Evolutionary conservation across 164 flowering plant species (phyloP).

Genomic region (Vitis amurensis): DNA sequence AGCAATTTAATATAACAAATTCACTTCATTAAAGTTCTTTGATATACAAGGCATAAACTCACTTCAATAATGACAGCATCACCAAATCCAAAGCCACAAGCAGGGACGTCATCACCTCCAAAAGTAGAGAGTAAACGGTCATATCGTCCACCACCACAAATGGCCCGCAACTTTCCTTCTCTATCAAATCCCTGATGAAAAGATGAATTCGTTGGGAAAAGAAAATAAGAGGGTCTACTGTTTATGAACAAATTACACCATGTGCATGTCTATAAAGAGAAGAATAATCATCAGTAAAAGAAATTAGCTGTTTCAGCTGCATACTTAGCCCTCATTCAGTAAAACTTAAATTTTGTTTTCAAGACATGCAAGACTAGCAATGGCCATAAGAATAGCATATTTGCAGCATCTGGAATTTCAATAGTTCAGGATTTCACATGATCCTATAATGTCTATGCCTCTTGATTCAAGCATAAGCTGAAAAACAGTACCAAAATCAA

Average conservation of each 20-base stretch:
- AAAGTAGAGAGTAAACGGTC: constrained; percentile 80
- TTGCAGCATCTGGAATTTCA: too few relatives aligned
- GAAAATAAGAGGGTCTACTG: not conserved
- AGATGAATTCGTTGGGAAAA: not conserved
- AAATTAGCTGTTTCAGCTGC: not conserved
- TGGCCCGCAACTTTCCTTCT: constrained; percentile 82
- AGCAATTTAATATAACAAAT: not conserved
- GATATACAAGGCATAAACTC: constrained; percentile 21
- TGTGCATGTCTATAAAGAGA: not conserved
- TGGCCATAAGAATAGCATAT: not conserved
- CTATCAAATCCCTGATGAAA: constrained; percentile 78
- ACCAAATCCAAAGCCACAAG: constrained; percentile 98
- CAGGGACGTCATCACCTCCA: constrained; percentile 92
- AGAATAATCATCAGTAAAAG: not conserved
- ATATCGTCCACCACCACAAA: constrained; percentile 97
- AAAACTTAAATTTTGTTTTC: not conserved
- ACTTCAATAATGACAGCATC: constrained; percentile 96
- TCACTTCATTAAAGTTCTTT: not conserved
- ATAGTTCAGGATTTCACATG: too few relatives aligned
- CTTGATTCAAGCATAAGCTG: too few relatives aligned
- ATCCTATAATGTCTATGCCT: too few relatives aligned
- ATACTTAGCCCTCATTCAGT: not conserved
- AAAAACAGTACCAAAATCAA: too few relatives aligned
- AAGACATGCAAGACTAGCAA: not conserved
- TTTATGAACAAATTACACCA: not conserved